Evolutionary conservation across 73 alveolate species (phyloP).

Genomic region (Effrenium voratum): DNA sequence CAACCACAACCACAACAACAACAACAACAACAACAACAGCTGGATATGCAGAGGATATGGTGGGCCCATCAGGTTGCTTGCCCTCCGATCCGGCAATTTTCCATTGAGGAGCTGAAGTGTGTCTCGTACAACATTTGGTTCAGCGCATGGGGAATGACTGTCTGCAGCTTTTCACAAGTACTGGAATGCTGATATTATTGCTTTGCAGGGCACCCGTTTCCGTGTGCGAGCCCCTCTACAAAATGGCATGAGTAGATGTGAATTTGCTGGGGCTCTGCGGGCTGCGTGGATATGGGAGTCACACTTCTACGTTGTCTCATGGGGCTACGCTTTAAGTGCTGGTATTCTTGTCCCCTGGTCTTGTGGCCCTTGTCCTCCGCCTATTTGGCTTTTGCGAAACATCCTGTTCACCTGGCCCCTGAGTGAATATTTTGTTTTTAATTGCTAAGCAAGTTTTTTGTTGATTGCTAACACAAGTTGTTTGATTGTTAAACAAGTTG

Average conservation of each 20-base stretch:
- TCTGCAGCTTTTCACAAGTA: not conserved
- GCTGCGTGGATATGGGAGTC: not conserved
- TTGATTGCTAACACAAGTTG: too few species aligned
- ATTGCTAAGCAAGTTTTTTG: too few species aligned
- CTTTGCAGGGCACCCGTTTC: not conserved
- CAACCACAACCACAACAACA: too few species aligned
- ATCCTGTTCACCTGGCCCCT: too few species aligned
- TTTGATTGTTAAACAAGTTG: too few species aligned
- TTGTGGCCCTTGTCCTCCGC: too few species aligned
- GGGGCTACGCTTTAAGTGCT: not conserved
- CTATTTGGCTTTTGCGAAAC: too few species aligned
- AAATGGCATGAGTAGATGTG: not conserved
- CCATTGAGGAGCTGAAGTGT: not conserved
- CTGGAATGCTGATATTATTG: slow-evolving; percentile 1
- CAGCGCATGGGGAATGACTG: not conserved
- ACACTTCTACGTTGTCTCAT: not conserved
- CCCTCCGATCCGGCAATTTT: not conserved
- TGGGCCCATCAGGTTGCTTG: not conserved
- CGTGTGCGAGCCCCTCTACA: not conserved
- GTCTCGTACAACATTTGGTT: not conserved
- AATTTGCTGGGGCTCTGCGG: not conserved
- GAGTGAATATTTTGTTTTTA: too few species aligned
- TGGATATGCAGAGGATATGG: not conserved
- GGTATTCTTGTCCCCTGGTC: too few species aligned
- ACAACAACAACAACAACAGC: too few species aligned